These are phyloP conservation scores for Thelonectria blattea DNA, from an alignment of 2,329 filamentous ascomycete species.

Conservation along the genomic window DNA sequence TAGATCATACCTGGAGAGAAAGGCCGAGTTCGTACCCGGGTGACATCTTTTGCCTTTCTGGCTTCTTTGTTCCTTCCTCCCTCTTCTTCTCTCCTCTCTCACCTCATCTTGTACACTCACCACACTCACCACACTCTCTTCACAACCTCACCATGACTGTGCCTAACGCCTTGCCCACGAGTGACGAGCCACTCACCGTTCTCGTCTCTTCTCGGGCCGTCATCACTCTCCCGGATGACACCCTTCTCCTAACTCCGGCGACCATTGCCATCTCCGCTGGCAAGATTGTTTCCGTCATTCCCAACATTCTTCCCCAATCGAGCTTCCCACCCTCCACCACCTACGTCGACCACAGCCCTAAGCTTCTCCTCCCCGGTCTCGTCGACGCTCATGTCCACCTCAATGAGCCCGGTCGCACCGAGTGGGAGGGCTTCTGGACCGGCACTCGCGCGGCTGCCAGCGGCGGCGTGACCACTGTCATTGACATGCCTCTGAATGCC, in stretches of 20 bases:
- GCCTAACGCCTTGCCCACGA: conserved; percentile 25
- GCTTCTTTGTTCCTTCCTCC: conserved; percentile 14
- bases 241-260: conserved; percentile 73
- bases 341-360: conserved; percentile 85
- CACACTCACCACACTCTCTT: background rate
- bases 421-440: conserved; percentile 98
- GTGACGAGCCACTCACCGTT: conserved; percentile 64
- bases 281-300: conserved; percentile 80
- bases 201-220: conserved; percentile 85
- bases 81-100: conserved; percentile 10
- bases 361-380: conserved; percentile 85
- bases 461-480: conserved; percentile 92
- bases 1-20: background rate
- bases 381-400: conserved; percentile 98
- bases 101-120: background rate
- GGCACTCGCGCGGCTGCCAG: conserved; percentile 93
- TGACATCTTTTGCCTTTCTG: conserved; percentile 17
- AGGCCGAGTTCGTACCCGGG: conserved; percentile 4
- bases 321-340: conserved; percentile 74
- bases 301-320: conserved; percentile 74
- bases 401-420: conserved; percentile 94
- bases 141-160: conserved; percentile 41
- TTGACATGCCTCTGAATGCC: conserved; percentile 98
- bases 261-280: conserved; percentile 84
- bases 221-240: conserved; percentile 70